A percentile compares a stretch with the other conserved stretches of the same genome.
Conservation (phyloP, 192 early-diverging fungal species). For the Spizellomyces punctatus region DNA sequence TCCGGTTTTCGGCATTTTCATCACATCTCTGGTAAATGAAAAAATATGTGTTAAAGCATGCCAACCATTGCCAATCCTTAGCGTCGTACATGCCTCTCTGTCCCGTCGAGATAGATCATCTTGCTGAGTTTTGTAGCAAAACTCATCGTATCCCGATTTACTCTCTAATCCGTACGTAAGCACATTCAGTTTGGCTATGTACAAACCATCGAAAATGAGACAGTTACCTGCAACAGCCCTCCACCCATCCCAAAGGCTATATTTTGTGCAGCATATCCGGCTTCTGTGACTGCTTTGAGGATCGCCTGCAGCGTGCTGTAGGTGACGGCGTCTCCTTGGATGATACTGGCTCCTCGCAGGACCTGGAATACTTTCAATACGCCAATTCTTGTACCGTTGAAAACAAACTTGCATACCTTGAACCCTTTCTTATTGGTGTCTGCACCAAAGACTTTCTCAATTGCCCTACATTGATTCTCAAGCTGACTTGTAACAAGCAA, state of each 20-base stretch:
- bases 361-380: conserved; percentile 23
- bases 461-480: conserved; percentile 46
- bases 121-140: conserved; percentile 83
- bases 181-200: background rate
- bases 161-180: conserved; percentile 52
- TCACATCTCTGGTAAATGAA: conserved; percentile 63
- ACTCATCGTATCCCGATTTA: conserved; percentile 85
- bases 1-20: conserved; percentile 85
- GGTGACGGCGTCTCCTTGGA: conserved; percentile 85
- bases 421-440: conserved; percentile 74
- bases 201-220: background rate
- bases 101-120: conserved; percentile 70
- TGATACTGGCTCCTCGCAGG: conserved; percentile 68
- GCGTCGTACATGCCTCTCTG: conserved; percentile 36
- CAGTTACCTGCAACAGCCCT: conserved; percentile 59
- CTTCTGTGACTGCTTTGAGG: conserved; percentile 55
- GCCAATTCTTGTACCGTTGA: background rate
- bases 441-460: conserved; percentile 73
- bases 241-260: conserved; percentile 89
- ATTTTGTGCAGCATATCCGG: conserved; percentile 71
- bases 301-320: conserved; percentile 56
- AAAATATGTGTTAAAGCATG: background rate
- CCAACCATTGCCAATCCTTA: too few relatives aligned
- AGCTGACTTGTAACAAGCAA: background rate
- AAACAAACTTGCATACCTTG: conserved; percentile 47